A percentile compares a stretch with the other conserved stretches of the same genome.
Evolutionary conservation across 495 filamentous ascomycete genomes (phyloP).

Genomic region (Daldinia vernicosa): DNA sequence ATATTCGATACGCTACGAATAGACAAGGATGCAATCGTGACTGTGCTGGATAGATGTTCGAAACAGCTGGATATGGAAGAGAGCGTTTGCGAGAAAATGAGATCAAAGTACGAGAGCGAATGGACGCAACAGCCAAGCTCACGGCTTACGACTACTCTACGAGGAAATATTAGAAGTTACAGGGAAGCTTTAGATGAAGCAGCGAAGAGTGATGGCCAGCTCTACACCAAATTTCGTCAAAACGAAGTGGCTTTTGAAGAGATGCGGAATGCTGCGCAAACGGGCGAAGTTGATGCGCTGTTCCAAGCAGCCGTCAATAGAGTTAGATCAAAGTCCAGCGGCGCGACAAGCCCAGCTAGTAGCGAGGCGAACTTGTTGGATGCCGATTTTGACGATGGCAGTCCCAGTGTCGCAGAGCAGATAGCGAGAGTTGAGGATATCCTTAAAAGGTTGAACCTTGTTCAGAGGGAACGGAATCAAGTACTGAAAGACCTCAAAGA

Average conservation of each 20-base stretch:
- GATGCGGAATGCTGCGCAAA: constrained; percentile 90
- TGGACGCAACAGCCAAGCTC: constrained; percentile 98
- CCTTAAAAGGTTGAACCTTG: constrained; percentile 86
- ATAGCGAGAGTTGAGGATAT: constrained; percentile 90
- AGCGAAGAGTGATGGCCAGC: constrained; percentile 83
- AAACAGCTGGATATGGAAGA: constrained; percentile 96
- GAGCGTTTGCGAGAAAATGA: constrained; percentile 98
- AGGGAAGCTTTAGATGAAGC: constrained; percentile 89
- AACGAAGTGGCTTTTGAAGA: constrained; percentile 91
- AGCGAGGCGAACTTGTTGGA: constrained; percentile 83
- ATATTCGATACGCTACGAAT: constrained; percentile 81
- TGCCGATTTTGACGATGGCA: constrained; percentile 85
- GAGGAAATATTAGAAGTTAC: constrained; percentile 86
- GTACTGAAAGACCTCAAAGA: constrained; percentile 97
- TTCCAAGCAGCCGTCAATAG: constrained; percentile 83
- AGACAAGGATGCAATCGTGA: constrained; percentile 76
- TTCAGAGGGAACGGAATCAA: constrained; percentile 89
- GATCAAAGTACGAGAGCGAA: constrained; percentile 92
- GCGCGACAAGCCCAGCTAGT: constrained; percentile 65
- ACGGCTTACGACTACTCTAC: constrained; percentile 83
- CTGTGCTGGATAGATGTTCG: constrained; percentile 76
- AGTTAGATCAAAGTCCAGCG: constrained; percentile 64
- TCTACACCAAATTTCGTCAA: constrained; percentile 82
- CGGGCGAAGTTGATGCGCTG: constrained; percentile 85
- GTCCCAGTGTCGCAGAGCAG: constrained; percentile 85